Base-by-base conservation (phyloP, 140 eudicot species). In the Flaveria floridana region DNA sequence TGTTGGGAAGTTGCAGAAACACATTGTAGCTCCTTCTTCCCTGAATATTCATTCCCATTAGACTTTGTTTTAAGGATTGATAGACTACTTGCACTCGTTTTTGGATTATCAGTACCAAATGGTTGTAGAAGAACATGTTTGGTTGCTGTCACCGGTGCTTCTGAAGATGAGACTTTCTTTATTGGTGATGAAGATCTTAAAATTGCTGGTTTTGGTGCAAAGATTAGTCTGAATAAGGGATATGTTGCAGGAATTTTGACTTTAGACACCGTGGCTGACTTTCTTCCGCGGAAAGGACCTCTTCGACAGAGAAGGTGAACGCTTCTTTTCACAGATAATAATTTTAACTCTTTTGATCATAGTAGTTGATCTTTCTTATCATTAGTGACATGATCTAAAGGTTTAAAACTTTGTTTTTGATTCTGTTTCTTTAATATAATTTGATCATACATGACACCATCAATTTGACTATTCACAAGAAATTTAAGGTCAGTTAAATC, bases 1-100 rank as follows among this genome's bases (percentile, higher is more conserved):
- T 88, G 90, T 76, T 95, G 99, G 99, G 97, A 91, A 86, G 99
- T 95, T 41, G 99, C 95, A 14, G 99, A 95, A 81, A 95, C 99
- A 1, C 99, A 95, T 75, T 95, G 99, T 75, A 91, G 97, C 84
- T 95, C 99, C 70, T 95, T 95, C 91, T 95, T 91, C 81, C 99
- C 99, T 10, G 92, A 87, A 70, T 88, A 88, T 66, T 67, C 96
- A 12, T 95, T 95, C 86, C 99, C 99, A 19, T 78, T 88, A 68
- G 96, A 91, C 79, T 89, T 91, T 55, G 86, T 91, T 34, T 67
- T 91, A 79, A 88, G 99, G 84, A 63, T 95, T 53, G 92, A 95
- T 56, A 85, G 99, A 76, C 83, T 91, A 21, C 71, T 91, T 52
- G 99, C 89, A 6, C 89, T 91, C 88, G 85, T 91, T 64, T 87